Percentiles rank a stretch among this genome's conserved stretches.
Evolutionary conservation across 2,329 filamentous ascomycete genomes (phyloP).

Genomic region (Colletotrichum paranaense): DNA sequence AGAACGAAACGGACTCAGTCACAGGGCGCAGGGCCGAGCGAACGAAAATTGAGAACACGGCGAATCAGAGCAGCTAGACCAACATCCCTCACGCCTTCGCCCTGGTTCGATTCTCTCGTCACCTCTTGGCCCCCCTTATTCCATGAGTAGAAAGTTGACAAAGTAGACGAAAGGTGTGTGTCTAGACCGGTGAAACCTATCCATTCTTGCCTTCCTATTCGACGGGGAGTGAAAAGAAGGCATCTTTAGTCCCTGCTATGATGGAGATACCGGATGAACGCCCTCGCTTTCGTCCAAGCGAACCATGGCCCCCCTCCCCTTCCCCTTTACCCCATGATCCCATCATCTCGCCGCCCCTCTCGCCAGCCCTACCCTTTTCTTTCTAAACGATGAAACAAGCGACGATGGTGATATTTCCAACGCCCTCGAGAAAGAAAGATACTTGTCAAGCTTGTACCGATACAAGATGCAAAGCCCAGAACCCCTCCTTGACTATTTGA

Average conservation of each 20-base stretch:
- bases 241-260: neutral
- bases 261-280: neutral
- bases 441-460: slow-evolving; percentile 28
- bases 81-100: neutral
- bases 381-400: neutral
- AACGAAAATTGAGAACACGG: neutral
- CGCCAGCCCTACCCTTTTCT: neutral
- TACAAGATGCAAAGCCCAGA: slow-evolving; percentile 2
- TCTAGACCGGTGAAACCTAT: neutral
- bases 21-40: neutral
- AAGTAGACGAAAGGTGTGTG: neutral
- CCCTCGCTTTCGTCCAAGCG: neutral
- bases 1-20: neutral
- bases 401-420: too few species aligned
- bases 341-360: neutral
- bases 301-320: too few species aligned
- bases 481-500: too few species aligned
- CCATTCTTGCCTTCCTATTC: neutral
- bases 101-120: neutral
- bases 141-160: neutral
- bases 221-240: neutral
- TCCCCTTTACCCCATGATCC: neutral
- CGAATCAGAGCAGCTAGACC: neutral
- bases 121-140: neutral
- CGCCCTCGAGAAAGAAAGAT: neutral